These are phyloP conservation scores for Athelia sp. DNA, from an alignment of 1,284 basidiomycete genomes.

Conservation along the genomic window DNA sequence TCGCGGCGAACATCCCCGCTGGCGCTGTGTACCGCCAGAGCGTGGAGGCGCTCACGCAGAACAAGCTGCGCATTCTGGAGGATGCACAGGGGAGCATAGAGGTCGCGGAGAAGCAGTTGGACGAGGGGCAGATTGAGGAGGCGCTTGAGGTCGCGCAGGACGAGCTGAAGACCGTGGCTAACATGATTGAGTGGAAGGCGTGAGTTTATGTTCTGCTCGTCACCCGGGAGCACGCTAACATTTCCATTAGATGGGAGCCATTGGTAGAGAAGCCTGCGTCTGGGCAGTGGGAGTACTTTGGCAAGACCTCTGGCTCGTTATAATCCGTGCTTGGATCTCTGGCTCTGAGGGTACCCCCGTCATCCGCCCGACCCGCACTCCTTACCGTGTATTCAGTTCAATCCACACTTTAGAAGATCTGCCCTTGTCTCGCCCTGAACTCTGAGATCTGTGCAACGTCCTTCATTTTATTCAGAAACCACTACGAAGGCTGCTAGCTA, in stretches of 20 bases:
- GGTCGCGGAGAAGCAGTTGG: constrained; percentile 67
- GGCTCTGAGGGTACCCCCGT: no score
- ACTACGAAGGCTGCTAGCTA: not conserved
- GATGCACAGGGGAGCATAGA: constrained; percentile 61
- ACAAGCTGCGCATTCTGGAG: constrained; percentile 75
- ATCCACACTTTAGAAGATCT: no score
- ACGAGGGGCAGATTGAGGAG: constrained; percentile 82
- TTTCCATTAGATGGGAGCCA: constrained; percentile 83
- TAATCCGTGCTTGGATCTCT: not conserved
- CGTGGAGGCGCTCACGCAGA: constrained; percentile 81
- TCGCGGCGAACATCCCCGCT: constrained; percentile 69
- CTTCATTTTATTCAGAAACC: not conserved
- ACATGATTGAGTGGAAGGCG: constrained; percentile 96
- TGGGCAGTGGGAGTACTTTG: constrained; percentile 87
- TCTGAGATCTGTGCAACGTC: not conserved
- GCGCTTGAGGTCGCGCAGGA: constrained; percentile 80
- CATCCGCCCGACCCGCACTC: no score
- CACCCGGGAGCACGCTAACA: constrained; percentile 5
- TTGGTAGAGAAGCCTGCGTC: constrained; percentile 75
- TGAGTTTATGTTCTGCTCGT: constrained; percentile 48
- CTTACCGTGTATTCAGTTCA: not conserved
- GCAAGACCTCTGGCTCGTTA: constrained; percentile 24
- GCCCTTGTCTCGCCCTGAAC: no score
- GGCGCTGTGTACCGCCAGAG: constrained; percentile 90
- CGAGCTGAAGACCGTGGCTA: constrained; percentile 74